These are phyloP conservation scores for Thraustochytrium sp. DNA, from an alignment of 352 stramenopile species.

Conservation along the genomic window DNA sequence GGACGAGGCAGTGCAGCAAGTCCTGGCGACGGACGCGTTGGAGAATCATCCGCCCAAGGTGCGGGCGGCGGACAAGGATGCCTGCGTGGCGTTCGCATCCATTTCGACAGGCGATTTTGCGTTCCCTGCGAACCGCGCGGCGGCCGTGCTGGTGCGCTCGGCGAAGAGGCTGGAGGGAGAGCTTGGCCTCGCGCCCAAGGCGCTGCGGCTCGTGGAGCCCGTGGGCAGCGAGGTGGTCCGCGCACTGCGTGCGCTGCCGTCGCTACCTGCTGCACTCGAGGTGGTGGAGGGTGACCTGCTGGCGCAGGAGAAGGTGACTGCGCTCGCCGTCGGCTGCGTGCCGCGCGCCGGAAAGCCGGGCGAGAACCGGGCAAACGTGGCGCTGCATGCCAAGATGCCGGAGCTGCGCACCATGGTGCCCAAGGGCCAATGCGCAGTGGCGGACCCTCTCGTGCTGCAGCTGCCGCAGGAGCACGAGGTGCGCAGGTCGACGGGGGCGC, in stretches of 20 bases:
- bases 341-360: neutral
- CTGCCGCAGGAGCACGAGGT: neutral
- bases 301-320: neutral
- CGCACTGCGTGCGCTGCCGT: neutral
- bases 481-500: neutral
- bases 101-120: conserved; percentile 23
- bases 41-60: neutral
- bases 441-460: neutral
- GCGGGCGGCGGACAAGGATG: neutral
- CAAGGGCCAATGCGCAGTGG: too few species aligned
- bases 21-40: neutral
- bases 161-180: neutral
- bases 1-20: neutral
- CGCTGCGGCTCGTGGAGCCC: conserved; percentile 1
- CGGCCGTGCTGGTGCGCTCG: neutral
- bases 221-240: neutral
- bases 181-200: neutral
- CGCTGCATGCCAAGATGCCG: neutral
- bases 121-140: neutral
- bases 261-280: neutral
- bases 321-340: neutral
- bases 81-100: neutral
- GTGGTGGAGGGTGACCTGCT: neutral
- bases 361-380: neutral
- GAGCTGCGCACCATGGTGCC: too few species aligned